phyloP scores from a whole-genome alignment of 495 filamentous ascomycete genomes.

The Penicillium canescens region DNA sequence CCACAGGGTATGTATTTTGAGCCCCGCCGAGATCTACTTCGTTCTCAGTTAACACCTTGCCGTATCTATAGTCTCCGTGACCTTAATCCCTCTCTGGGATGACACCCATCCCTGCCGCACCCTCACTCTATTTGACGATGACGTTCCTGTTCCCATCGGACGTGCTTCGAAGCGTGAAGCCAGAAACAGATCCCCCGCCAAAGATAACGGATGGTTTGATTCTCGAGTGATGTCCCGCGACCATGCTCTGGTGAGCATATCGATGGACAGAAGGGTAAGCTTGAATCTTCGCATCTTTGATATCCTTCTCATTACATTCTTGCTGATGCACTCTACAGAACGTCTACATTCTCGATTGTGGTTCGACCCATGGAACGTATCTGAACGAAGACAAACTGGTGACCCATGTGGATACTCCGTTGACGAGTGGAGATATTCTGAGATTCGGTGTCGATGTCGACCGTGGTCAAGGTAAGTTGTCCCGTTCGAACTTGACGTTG shows the following conservation, averaged over 20 bases:
- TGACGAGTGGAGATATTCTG: conserved; percentile 49
- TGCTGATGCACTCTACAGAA: conserved; percentile 28
- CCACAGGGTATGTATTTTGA: conserved; percentile 6
- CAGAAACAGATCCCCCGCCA: conserved; percentile 50
- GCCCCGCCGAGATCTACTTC: neutral
- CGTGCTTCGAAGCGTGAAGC: conserved; percentile 58
- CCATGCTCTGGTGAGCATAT: conserved; percentile 63
- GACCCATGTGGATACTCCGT: conserved; percentile 28
- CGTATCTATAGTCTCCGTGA: conserved; percentile 18
- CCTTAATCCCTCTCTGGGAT: conserved; percentile 9
- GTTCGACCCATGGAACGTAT: conserved; percentile 61
- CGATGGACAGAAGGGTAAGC: conserved; percentile 44
- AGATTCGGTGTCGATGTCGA: conserved; percentile 56
- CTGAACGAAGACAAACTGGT: conserved; percentile 46
- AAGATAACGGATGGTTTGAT: conserved; percentile 73
- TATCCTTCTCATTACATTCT: neutral
- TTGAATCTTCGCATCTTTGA: neutral
- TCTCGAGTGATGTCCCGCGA: conserved; percentile 79
- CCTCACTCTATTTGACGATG: conserved; percentile 28
- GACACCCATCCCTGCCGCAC: conserved; percentile 31
- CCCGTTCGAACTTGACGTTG: neutral
- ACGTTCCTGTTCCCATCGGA: conserved; percentile 45
- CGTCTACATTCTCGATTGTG: conserved; percentile 48
- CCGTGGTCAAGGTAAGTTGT: conserved; percentile 45
- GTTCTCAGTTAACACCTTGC: conserved; percentile 12